Base-by-base conservation (phyloP, 495 filamentous ascomycete species). In the Xylaria acuta region DNA sequence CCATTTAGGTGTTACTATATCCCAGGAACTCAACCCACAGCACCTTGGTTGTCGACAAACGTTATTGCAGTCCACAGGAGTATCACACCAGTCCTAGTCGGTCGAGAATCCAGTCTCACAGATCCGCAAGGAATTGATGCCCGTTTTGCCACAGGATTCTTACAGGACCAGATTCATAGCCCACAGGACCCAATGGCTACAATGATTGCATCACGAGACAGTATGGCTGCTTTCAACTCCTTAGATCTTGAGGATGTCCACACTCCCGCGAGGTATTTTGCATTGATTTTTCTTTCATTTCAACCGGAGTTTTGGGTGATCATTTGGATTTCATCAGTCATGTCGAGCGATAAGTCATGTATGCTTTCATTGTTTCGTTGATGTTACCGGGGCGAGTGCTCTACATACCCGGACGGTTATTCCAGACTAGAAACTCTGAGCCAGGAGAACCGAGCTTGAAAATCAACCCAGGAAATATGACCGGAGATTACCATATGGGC, bases 241-340 rank as follows among this genome's bases (percentile, higher is more conserved):
- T 77, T 84, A 86, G 76, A 79, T 67, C 78, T 84, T 79, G 84
- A 86, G 73, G 84, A 86, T 79, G 83, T 86, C 78, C 83, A 85
- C 77, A 84, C 83, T 76, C 84, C 84, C 78, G 82, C 84, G 77
- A 86, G 84, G 84, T 86, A 86, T 85, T 82, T 74, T 77, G 74
- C 75, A 75, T 78, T 77, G 79, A 73, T 75, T 75, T 78, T 76
- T 64, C 60, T 51, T 67, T 77, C 59, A 16, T 68, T 77, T 78
- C 64, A 76, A 67, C 75, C 72, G 77, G 75, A 77, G 75, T 79
- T 74, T 72, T 45, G 72, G 73, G 63, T 69, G 1, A 75, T 78
- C 73, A 68, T 43, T 27, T 53, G 47, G 34, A 8, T 69, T 45
- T 66, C 0, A 66, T 5, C 59, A 22, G 11, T 71, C 71, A 72